Percentiles rank a stretch among this genome's conserved stretches.
Conservation (phyloP, 352 stramenopile genomes). For the Aphanomyces euteiches region DNA sequence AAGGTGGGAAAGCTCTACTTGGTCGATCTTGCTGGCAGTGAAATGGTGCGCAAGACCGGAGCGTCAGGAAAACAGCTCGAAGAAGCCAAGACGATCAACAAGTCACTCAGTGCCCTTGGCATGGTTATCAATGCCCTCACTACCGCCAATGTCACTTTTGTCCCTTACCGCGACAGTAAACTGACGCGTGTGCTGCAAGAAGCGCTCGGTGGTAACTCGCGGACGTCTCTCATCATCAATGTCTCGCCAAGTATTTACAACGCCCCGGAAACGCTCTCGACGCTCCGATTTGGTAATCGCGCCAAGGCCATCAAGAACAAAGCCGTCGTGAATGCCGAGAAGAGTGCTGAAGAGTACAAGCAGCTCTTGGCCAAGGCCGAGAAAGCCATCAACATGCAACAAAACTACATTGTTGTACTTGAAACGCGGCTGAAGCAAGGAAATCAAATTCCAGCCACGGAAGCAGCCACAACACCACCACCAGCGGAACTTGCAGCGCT, state of each 20-base stretch:
- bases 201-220: slow-evolving; percentile 91
- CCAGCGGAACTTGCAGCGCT: slow-evolving; percentile 40
- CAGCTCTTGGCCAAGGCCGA: slow-evolving; percentile 74
- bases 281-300: slow-evolving; percentile 85
- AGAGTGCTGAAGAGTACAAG: slow-evolving; percentile 89
- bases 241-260: slow-evolving; percentile 89
- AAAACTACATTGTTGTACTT: slow-evolving; percentile 79
- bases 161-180: slow-evolving; percentile 90
- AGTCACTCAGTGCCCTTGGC: slow-evolving; percentile 89
- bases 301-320: slow-evolving; percentile 96
- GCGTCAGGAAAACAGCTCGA: slow-evolving; percentile 88
- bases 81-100: slow-evolving; percentile 97
- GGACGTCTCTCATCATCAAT: slow-evolving; percentile 92
- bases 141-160: slow-evolving; percentile 66
- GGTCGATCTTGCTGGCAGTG: slow-evolving; percentile 91
- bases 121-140: slow-evolving; percentile 94
- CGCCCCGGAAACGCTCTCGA: slow-evolving; percentile 88
- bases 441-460: background rate
- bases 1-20: slow-evolving; percentile 90
- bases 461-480: background rate
- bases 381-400: slow-evolving; percentile 72
- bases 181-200: slow-evolving; percentile 91
- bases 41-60: slow-evolving; percentile 92
- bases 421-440: slow-evolving; percentile 50
- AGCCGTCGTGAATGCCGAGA: slow-evolving; percentile 89